Evolutionary conservation across 768 basidiomycete genomes (phyloP), one percentile per base, ranked within the genome.

Genomic region (Boletus sp.): DNA sequence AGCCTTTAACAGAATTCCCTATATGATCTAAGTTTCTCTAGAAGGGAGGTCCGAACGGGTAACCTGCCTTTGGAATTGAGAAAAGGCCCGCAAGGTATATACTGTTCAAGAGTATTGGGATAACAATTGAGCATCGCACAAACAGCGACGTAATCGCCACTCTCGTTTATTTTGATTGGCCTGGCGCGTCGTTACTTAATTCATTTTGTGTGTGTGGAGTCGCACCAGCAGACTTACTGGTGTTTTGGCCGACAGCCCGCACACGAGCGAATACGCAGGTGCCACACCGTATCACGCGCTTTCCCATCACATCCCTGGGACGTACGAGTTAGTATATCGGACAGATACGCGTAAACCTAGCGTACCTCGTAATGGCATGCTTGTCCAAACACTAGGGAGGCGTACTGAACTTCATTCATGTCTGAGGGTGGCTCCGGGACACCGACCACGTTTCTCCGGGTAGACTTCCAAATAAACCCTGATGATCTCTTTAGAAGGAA

Each of bases 391-490:
- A 70, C 71, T 29, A 85, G 75, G 55, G 78, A 76, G 5, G 78
- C 78, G 64, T 76, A 84, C 50, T 76, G 75, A n/a, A 79, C 72
- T 59, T 84, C 81, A 30, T 59, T 72, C 72, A 83, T 71, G 45
- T 73, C 77, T n/a, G 67, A 50, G 12, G 80, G 83, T 39, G 73
- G 76, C 28, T 75, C 72, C 4, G 82, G 83, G 29, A 84, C 65
- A 17, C 65, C 73, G 18, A 57, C 62, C 33, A 82, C 59, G 52
- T 75, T 75, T 44, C 58, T 49, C 20, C 76, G 72, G 35, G 77
- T 73, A 28, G 69, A 57, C 30, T 57, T 65, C 73, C 74, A 63
- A 64, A 75, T 51, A 57, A 72, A 60, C 66, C 63, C 53, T 62
- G 70, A 14, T 55, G 74, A 40, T 54, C 52, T 52, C 12, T 54